Conservation (phyloP, 2,329 filamentous ascomycete genomes). For the Diplodia seriata region DNA sequence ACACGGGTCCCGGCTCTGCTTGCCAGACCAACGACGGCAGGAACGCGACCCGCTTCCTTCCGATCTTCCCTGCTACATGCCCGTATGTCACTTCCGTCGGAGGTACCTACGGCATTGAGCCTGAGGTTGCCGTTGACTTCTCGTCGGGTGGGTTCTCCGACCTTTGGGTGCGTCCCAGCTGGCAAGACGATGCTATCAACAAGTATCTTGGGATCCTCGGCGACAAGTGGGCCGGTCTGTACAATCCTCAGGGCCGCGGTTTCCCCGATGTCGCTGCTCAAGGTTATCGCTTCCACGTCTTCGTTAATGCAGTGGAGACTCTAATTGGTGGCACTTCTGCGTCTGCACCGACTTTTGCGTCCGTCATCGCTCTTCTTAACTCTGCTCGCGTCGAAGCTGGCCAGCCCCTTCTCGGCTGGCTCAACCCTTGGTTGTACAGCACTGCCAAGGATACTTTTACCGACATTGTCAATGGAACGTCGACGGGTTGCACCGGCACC, state of each 20-base stretch:
- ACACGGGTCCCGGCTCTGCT: conserved; percentile 50
- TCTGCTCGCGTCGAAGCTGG: conserved; percentile 47
- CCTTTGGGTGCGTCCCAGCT: conserved; percentile 51
- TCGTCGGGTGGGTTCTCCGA: conserved; percentile 57
- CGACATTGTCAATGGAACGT: conserved; percentile 58
- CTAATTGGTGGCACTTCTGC: conserved; percentile 49
- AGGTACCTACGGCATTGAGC: conserved; percentile 49
- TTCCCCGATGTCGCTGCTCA: conserved; percentile 56
- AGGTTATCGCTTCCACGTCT: conserved; percentile 44
- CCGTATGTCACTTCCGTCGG: conserved; percentile 58
- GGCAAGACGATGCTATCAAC: conserved; percentile 51
- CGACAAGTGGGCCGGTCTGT: conserved; percentile 49
- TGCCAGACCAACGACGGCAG: conserved; percentile 57
- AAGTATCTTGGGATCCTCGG: conserved; percentile 52
- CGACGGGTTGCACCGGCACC: conserved; percentile 53
- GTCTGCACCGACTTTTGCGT: conserved; percentile 49
- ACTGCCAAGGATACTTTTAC: conserved; percentile 54
- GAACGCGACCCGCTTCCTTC: conserved; percentile 52
- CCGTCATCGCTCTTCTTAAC: conserved; percentile 48
- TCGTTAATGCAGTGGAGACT: conserved; percentile 44
- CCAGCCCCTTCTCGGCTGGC: conserved; percentile 47
- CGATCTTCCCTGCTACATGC: conserved; percentile 56
- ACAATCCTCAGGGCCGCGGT: conserved; percentile 53
- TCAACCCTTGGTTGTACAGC: conserved; percentile 53
- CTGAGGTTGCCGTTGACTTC: conserved; percentile 50